A percentile compares a stretch with the other conserved stretches of the same genome.
Conservation (phyloP, 345 rosid genomes). For the Hypericum androsaemum region DNA sequence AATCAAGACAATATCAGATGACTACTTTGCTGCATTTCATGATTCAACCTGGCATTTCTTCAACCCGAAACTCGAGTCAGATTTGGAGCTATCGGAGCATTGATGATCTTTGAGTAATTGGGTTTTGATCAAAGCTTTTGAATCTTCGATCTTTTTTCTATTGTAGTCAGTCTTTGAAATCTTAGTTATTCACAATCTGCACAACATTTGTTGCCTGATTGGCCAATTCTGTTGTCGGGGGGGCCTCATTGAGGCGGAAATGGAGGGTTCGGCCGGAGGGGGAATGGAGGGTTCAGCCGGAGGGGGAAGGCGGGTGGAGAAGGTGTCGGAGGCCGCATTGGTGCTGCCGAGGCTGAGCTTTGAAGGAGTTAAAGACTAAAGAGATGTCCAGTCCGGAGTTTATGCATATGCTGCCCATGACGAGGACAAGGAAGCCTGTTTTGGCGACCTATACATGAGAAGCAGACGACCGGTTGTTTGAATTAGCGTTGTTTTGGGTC, state of each 20-base stretch:
- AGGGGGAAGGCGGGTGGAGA: not conserved
- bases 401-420: conserved; percentile 11
- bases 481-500: too few relatives aligned
- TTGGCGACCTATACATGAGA: conserved; percentile 11
- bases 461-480: not conserved
- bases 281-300: conserved; percentile 3
- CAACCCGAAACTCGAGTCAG: conserved; percentile 18
- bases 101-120: too few relatives aligned
- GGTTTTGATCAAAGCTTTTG: too few relatives aligned
- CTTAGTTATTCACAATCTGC: too few relatives aligned
- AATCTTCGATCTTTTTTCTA: too few relatives aligned
- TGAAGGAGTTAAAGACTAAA: conserved; percentile 9
- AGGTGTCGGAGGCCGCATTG: not conserved
- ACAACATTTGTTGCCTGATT: too few relatives aligned
- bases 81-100: conserved; percentile 6
- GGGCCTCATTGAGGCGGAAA: not conserved
- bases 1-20: conserved; percentile 45
- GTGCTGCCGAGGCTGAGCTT: conserved; percentile 12
- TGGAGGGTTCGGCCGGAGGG: conserved; percentile 1
- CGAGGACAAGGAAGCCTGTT: conserved; percentile 18
- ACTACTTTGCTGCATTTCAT: conserved; percentile 69
- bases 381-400: conserved; percentile 13
- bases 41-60: conserved; percentile 96
- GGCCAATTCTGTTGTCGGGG: not conserved
- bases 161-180: too few relatives aligned